Evolutionary conservation across 2,329 filamentous ascomycete genomes (phyloP), one percentile per base, ranked within the genome.

Genomic region (Nemania sp.): DNA sequence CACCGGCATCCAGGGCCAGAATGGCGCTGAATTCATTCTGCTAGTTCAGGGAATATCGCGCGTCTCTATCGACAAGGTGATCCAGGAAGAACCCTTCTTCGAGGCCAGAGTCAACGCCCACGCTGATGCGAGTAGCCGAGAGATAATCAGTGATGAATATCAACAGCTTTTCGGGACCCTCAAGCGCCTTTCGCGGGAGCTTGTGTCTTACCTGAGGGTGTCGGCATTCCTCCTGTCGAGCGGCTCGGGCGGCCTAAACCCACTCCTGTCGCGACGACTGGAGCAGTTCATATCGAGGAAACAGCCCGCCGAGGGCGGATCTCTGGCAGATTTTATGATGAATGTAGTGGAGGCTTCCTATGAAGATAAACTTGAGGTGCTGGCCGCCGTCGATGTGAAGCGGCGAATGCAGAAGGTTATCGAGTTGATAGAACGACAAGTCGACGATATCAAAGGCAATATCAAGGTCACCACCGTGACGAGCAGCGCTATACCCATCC

Each of bases 261-360:
- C 95, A 0, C 83, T 95, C n/a, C 86, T 98, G 60, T 93, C 93
- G 0, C 89, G 94, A 58, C 89, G 94, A 60, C 88, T 99, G 51
- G 94, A 98, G 76, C 82, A 94, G 61, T 96, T 93, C 79, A 97
- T 99, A 71, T 87, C 90, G 35, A 90, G 91, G 78, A 97, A 96
- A 77, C 90, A 93, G 67, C 79, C 96, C 58, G 85, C 88, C 49
- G 94, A 98, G 73, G 94, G 94, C 1, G 95, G 95, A 1, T 83
- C 89, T 8, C 85, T 99, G 10, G 95, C 96, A 6, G 96, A 99
- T 79, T 98, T 98, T 78, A 98, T 99, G 93, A 91, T 93, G 45
- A 97, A 97, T 77, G 88, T 98, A 26, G 88, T 97, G 2, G 93
- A 97, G 70, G 90, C 92, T 58, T 92, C 89, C 10, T 92, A 97